phyloP scores from a whole-genome alignment of 805 yeast genomes.

The Starmerella roubikii region DNA sequence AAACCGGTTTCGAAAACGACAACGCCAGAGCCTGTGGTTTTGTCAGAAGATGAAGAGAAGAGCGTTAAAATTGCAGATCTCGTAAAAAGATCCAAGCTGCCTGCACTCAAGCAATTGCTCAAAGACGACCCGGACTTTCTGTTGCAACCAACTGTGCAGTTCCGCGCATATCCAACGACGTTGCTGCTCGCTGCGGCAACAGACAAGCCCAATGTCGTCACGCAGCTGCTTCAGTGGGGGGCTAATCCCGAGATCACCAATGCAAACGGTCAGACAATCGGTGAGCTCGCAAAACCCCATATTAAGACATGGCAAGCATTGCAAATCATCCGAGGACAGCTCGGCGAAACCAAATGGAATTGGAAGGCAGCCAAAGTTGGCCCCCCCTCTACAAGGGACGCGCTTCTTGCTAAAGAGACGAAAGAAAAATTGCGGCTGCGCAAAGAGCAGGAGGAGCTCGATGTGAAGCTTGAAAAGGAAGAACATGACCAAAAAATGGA shows the following conservation, averaged over 20 bases:
- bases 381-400: constrained; percentile 31
- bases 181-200: constrained; percentile 65
- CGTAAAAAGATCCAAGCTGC: constrained; percentile 63
- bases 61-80: constrained; percentile 46
- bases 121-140: constrained; percentile 39
- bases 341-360: constrained; percentile 58
- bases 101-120: constrained; percentile 51
- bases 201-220: constrained; percentile 54
- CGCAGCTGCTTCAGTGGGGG: constrained; percentile 45
- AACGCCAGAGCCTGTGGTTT: constrained; percentile 14
- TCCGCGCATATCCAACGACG: constrained; percentile 50
- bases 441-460: constrained; percentile 15
- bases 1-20: constrained; percentile 1
- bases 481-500: constrained; percentile 19
- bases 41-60: constrained; percentile 31
- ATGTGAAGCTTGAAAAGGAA: constrained; percentile 13
- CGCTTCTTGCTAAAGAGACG: constrained; percentile 23
- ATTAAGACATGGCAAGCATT: constrained; percentile 35
- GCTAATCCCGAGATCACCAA: constrained; percentile 55
- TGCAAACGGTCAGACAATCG: constrained; percentile 47
- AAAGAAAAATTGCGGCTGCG: constrained; percentile 17
- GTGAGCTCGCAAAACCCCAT: constrained; percentile 42
- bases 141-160: constrained; percentile 44
- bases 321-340: constrained; percentile 47
- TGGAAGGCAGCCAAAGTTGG: constrained; percentile 63